These are phyloP conservation scores for Metarhizium sp. DNA, from an alignment of 2,329 filamentous ascomycete species.

Conservation along the genomic window DNA sequence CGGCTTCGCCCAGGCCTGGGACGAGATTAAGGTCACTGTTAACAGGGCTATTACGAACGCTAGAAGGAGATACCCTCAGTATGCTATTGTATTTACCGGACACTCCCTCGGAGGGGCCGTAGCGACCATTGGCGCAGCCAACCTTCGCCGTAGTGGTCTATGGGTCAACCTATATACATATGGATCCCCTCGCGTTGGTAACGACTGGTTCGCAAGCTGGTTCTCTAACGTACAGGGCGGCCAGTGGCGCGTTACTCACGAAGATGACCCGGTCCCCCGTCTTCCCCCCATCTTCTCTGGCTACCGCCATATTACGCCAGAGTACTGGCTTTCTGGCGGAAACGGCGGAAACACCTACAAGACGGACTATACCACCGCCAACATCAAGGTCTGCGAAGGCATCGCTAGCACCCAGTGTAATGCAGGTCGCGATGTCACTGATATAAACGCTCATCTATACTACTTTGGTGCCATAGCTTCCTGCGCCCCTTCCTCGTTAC, in stretches of 20 bases:
- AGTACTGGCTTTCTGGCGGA: conserved; percentile 51
- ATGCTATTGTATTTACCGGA: conserved; percentile 49
- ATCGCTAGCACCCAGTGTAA: conserved; percentile 40
- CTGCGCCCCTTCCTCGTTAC: conserved; percentile 22
- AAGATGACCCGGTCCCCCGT: conserved; percentile 56
- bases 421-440: conserved; percentile 34
- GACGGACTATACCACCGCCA: conserved; percentile 25
- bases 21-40: conserved; percentile 37
- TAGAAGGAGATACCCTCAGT: conserved; percentile 36
- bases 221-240: conserved; percentile 37
- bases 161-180: conserved; percentile 52
- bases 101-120: conserved; percentile 62
- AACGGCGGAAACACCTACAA: conserved; percentile 13
- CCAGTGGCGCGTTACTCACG: conserved; percentile 58
- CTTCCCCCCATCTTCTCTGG: conserved; percentile 52
- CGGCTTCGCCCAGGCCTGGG: conserved; percentile 53
- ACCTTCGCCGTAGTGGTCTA: conserved; percentile 40
- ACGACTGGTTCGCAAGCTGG: conserved; percentile 42
- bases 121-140: conserved; percentile 48
- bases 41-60: conserved; percentile 34
- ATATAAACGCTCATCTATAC: conserved; percentile 35
- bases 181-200: conserved; percentile 58
- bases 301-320: conserved; percentile 57
- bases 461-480: conserved; percentile 38
- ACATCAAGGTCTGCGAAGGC: conserved; percentile 40